phyloP scores from a whole-genome alignment of 2,329 filamentous ascomycete species.

The Fusarium nygamai region DNA sequence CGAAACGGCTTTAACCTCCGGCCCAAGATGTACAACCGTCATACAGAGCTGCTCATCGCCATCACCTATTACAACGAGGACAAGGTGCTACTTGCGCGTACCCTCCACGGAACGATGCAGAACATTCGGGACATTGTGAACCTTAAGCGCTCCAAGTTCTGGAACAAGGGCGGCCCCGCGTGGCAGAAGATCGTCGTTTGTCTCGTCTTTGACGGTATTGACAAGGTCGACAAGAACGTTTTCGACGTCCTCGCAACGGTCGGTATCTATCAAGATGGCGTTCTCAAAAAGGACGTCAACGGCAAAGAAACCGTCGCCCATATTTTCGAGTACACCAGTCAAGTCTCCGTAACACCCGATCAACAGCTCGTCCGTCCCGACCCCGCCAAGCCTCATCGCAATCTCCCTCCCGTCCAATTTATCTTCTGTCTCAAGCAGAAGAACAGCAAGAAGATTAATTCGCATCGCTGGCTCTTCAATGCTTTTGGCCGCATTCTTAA shows the following conservation, averaged over 20 bases:
- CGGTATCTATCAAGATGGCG: conserved; percentile 41
- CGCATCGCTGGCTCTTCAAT: conserved; percentile 42
- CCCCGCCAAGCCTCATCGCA: conserved; percentile 29
- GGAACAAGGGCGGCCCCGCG: conserved; percentile 40
- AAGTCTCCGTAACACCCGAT: conserved; percentile 40
- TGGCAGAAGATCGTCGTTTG: conserved; percentile 43
- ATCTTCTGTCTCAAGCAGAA: conserved; percentile 43
- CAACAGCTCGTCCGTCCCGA: conserved; percentile 41
- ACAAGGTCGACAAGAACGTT: conserved; percentile 42
- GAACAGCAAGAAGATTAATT: conserved; percentile 44
- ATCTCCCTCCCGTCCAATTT: conserved; percentile 39
- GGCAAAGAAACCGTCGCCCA: conserved; percentile 41
- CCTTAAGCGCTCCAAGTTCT: conserved; percentile 40
- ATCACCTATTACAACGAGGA: conserved; percentile 43
- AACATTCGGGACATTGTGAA: conserved; percentile 42
- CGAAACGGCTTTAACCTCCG: conserved; percentile 40
- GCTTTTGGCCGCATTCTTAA: conserved; percentile 40
- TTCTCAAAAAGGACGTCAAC: conserved; percentile 41
- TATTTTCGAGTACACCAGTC: conserved; percentile 42
- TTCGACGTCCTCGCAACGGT: conserved; percentile 40
- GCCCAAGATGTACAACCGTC: conserved; percentile 41
- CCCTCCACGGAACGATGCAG: conserved; percentile 39
- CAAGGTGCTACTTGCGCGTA: conserved; percentile 41
- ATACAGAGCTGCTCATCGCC: conserved; percentile 39
- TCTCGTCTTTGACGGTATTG: conserved; percentile 40